Base-by-base conservation (phyloP, 2,329 filamentous ascomycete genomes). In the Sporothrix inflata region DNA sequence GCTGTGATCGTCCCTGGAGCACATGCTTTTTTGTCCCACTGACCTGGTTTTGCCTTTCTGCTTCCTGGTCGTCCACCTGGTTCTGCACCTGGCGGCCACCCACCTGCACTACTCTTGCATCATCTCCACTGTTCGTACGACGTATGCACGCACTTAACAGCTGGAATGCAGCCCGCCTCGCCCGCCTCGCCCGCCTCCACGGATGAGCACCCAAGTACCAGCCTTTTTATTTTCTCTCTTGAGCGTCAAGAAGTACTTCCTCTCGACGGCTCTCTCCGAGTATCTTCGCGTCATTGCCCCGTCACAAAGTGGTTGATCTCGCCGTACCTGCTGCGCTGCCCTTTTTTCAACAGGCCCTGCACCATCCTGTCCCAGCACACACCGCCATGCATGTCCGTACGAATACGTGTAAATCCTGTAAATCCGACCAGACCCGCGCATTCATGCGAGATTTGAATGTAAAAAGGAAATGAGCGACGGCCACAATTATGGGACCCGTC, bases 1-100 rank as follows among this genome's bases (percentile, higher is more conserved):
- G 57, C 57, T 24, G 57, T 63, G 57, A 63, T 42, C 57, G 57
- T 40, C 57, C 53, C 4, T 53, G 53, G 27, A 21, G 57, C 57
- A 63, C 57, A 63, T 63, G 57, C 57, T 42, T 63, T 63, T 42
- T 11, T 42, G 57, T 63, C 57, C 57, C 57, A 63, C 57, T 40
- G 30, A 12, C 55, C 34, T 38, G 19, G 53, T 30, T 27, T 55
- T 40, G 30, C 30, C 27, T 21, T 40, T 30, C 14, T 55, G 7
- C 30, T 38, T 30, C 51, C 51, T 21, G 12, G 51, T 16, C 14
- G 21, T n/a, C 55, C 51, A 55, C 51, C 51, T 55, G 51, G 51
- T 55, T 55, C 30, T 55, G 51, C 51, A 55, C 51, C 55, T 40
- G 55, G 30, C 7, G 9, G 3, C 16, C 49, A 53, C 19, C 34